Evolutionary conservation across 331 rosid genomes (phyloP).

Genomic region (Cydonia oblonga): DNA sequence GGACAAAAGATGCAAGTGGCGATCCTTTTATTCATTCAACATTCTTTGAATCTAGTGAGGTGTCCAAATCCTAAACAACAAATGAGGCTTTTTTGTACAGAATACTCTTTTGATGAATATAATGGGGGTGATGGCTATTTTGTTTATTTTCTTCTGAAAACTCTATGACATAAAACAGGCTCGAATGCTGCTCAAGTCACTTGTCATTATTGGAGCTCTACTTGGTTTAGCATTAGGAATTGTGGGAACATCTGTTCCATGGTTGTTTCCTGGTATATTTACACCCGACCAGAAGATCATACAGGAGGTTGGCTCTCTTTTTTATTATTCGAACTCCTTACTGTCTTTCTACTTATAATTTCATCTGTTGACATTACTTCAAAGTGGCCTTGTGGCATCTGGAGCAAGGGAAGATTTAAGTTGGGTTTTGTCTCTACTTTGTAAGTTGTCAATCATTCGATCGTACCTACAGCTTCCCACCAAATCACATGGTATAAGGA

Average conservation of each 20-base stretch:
- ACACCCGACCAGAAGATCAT: constrained; percentile 63
- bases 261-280: constrained; percentile 66
- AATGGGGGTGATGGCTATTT: neutral
- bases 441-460: neutral
- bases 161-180: constrained; percentile 43
- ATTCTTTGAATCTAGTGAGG: neutral
- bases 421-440: neutral
- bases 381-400: neutral
- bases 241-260: constrained; percentile 64
- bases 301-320: constrained; percentile 49
- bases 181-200: constrained; percentile 61
- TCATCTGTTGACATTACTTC: neutral
- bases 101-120: neutral
- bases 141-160: constrained; percentile 7
- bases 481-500: neutral
- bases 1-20: too few species aligned
- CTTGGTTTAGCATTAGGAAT: constrained; percentile 55
- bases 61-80: neutral
- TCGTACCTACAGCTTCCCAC: neutral
- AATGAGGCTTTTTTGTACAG: too few species aligned
- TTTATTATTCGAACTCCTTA: neutral
- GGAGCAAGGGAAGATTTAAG: neutral
- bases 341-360: neutral
- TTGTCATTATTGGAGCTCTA: constrained; percentile 50
- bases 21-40: too few species aligned